These are phyloP conservation scores for Talaromyces ruber DNA, from an alignment of 495 filamentous ascomycete species.

Conservation along the genomic window DNA sequence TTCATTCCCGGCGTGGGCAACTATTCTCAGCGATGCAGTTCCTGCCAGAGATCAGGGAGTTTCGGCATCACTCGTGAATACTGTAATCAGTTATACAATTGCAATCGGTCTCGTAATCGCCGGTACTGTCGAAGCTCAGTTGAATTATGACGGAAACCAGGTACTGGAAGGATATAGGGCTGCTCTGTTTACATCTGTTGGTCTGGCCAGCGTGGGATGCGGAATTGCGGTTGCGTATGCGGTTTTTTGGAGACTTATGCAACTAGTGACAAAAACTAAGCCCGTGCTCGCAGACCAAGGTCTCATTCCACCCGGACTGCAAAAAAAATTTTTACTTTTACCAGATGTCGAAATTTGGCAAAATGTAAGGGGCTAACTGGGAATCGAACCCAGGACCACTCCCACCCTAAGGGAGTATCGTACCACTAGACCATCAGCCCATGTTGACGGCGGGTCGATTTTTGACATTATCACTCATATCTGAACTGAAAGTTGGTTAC, in stretches of 20 bases:
- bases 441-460: too few species aligned
- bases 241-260: neutral
- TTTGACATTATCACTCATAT: too few species aligned
- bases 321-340: neutral
- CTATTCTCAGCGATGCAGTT: slow-evolving; percentile 32
- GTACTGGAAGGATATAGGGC: slow-evolving; percentile 27
- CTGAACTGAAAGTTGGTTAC: too few species aligned
- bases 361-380: neutral
- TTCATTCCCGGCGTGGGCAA: slow-evolving; percentile 38
- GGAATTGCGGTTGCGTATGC: neutral
- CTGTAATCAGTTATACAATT: slow-evolving; percentile 37
- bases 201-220: slow-evolving; percentile 15
- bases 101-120: slow-evolving; percentile 38
- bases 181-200: slow-evolving; percentile 22
- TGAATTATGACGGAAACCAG: slow-evolving; percentile 24
- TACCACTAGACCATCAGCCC: slow-evolving; percentile 4
- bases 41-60: slow-evolving; percentile 33
- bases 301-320: neutral
- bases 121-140: slow-evolving; percentile 31
- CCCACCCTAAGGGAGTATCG: slow-evolving; percentile 4
- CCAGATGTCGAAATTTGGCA: neutral
- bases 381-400: slow-evolving; percentile 4
- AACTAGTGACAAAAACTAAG: neutral
- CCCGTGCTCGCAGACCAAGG: neutral
- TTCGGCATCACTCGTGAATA: slow-evolving; percentile 32